Evolutionary conservation across 257 asterid species (phyloP).

Genomic region (Penstemon eatonii): DNA sequence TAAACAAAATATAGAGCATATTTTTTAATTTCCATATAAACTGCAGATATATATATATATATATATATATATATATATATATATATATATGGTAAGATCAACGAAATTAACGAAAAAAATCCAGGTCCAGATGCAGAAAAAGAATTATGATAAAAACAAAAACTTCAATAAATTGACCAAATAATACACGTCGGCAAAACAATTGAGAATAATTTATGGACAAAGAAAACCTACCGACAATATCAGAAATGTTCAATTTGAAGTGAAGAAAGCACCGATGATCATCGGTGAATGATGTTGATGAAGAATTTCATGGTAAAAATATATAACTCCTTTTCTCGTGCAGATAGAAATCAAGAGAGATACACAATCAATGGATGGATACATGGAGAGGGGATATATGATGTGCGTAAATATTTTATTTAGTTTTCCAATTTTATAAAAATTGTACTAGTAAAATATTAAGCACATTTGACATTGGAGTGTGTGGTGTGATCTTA

Average conservation of each 20-base stretch:
- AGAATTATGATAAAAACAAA: not conserved
- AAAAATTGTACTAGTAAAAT: no score
- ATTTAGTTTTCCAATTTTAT: not conserved
- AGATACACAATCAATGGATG: constrained; percentile 10
- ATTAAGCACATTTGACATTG: no score
- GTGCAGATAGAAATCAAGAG: not conserved
- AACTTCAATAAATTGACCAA: not conserved
- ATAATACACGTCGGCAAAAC: not conserved
- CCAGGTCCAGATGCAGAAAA: not conserved
- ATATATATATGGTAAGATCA: not conserved
- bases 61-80: no score
- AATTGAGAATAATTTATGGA: not conserved
- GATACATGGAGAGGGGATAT: not conserved
- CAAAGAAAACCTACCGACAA: constrained; percentile 21
- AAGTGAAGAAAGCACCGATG: constrained; percentile 37
- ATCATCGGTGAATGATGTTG: constrained; percentile 49
- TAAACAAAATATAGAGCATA: constrained; percentile 3
- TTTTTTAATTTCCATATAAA: not conserved
- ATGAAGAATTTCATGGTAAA: constrained; percentile 27
- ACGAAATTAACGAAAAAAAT: not conserved
- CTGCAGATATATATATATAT: not conserved
- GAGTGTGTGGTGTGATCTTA: no score
- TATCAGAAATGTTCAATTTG: constrained; percentile 27
- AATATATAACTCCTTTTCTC: constrained; percentile 40
- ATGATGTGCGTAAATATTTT: not conserved